phyloP scores from a whole-genome alignment of 192 early-diverging fungal genomes.

The Linnemannia hyalina region DNA sequence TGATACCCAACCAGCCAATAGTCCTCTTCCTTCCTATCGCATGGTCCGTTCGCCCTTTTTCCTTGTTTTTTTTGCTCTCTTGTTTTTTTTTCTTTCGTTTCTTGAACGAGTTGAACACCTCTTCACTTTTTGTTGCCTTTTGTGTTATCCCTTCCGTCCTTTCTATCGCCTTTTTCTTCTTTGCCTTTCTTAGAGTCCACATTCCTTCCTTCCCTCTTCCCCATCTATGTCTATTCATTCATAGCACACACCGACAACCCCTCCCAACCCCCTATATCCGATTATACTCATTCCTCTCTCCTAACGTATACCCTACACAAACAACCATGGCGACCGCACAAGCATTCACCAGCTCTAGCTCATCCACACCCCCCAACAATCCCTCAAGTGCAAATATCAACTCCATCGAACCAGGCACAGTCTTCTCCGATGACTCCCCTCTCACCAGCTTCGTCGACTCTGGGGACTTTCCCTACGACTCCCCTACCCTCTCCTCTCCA shows the following conservation, averaged over 20 bases:
- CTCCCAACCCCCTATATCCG: too few relatives aligned
- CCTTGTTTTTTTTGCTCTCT: conserved; percentile 6
- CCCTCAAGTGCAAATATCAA: conserved; percentile 1
- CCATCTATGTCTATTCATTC: neutral
- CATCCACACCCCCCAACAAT: neutral
- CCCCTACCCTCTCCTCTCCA: neutral
- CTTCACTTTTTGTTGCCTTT: neutral
- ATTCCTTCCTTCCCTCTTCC: neutral
- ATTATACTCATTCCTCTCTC: too few relatives aligned
- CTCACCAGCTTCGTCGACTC: conserved; percentile 2
- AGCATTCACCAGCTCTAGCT: neutral
- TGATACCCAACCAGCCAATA: neutral
- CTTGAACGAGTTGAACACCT: neutral
- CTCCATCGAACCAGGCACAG: conserved; percentile 17
- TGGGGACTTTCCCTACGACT: neutral
- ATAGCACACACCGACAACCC: neutral
- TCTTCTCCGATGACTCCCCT: conserved; percentile 33
- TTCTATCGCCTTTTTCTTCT: neutral
- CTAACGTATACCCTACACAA: neutral
- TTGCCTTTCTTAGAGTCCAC: too few relatives aligned
- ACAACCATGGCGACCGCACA: neutral
- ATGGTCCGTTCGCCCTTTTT: neutral
- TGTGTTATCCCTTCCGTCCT: neutral
- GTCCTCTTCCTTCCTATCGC: neutral
- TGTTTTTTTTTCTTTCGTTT: neutral